phyloP scores from a whole-genome alignment of 2,329 filamentous ascomycete species.

The Paraphoma sp. region DNA sequence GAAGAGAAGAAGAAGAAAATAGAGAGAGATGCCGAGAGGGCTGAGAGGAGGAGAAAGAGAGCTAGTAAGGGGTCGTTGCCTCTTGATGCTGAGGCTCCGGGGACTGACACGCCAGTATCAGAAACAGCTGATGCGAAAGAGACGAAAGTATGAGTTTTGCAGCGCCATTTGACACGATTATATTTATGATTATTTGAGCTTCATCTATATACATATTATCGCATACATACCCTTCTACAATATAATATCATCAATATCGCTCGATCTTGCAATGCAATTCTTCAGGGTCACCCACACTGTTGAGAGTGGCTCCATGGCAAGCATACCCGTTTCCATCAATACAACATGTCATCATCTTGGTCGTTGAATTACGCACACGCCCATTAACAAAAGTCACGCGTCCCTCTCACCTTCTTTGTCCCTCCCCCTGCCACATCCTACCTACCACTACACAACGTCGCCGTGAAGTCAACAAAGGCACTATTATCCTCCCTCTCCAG shows the following conservation, averaged over 20 bases:
- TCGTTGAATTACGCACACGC: neutral
- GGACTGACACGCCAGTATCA: neutral
- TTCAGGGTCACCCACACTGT: no score
- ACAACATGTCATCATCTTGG: no score
- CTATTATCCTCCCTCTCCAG: neutral
- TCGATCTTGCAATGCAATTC: no score
- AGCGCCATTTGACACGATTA: neutral
- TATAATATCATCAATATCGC: no score
- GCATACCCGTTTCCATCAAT: no score
- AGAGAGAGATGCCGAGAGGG: slow-evolving; percentile 42
- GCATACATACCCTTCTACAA: neutral
- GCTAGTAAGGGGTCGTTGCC: slow-evolving; percentile 26
- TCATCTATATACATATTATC: neutral
- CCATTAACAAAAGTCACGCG: neutral
- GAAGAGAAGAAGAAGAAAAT: slow-evolving; percentile 48
- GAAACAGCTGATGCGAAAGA: slow-evolving; percentile 6
- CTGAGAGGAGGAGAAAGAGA: slow-evolving; percentile 36
- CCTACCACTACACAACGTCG: neutral
- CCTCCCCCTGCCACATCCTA: neutral
- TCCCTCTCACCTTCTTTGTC: neutral
- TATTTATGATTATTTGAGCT: neutral
- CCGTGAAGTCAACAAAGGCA: neutral
- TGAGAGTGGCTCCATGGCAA: no score
- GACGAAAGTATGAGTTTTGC: slow-evolving; percentile 5
- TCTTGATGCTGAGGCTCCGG: slow-evolving; percentile 21